Evolutionary conservation across 176 grass and related monocot genomes (phyloP), one percentile per base, ranked within the genome.

Genomic region (Echinochloa phyllopogon): DNA sequence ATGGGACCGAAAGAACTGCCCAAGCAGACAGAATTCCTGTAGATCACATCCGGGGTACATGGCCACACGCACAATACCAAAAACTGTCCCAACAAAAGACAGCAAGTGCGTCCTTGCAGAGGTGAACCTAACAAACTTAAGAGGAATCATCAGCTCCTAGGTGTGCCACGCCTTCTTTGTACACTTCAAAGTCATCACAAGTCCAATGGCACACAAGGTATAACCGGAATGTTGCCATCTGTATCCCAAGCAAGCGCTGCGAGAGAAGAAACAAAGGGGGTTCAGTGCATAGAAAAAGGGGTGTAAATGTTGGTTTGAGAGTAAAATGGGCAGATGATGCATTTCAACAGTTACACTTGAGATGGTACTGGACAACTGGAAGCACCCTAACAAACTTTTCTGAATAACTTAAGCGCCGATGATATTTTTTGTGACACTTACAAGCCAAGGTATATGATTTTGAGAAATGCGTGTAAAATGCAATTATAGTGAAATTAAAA

Each of bases 161-260:
- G 10, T 86, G 85, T 21, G 84, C 84, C 77, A 98, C 80, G 0
- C 87, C 93, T 83, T 94, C 91, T 75, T 85, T 94, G 72, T 98
- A 95, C 25, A 82, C 77, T 84, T 98, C 96, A 52, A 95, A 94
- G 72, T 95, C 87, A 66, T 98, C 93, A 1, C 82, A 40, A 1
- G 87, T 84, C 93, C 96, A 98, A 47, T 86, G 86, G 69, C 91
- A 94, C 8, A 98, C 71, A 68, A 98, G 87, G 69, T 94, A 91
- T 24, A 98, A 63, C 20, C 88, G 90, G 81, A 98, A 96, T 44
- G 96, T 94, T 8, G 96, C 93, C 96, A 99, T 96, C 73, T 92
- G 87, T 4, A 87, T 60, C 10, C 80, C 93, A 53, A 99, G 91
- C 69, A 96, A 61, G 10, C 93, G 79, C 91, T 96, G 84, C 83